These are phyloP conservation scores for Calonectria pteridis DNA, from an alignment of 2,329 filamentous ascomycete species.

Conservation along the genomic window DNA sequence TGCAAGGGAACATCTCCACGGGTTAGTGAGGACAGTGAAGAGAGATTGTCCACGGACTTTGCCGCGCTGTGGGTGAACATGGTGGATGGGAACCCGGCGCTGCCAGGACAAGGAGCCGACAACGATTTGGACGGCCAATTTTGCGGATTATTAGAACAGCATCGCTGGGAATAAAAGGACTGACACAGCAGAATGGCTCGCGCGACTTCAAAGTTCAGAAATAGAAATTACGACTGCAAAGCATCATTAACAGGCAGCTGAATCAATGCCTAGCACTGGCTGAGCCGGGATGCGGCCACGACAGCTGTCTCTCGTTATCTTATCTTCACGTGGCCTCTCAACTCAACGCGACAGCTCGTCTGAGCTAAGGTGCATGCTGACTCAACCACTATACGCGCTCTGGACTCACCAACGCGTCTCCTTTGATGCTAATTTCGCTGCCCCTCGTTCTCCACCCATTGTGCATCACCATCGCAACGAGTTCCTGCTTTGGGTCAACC, in stretches of 20 bases:
- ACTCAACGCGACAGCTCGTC: not conserved
- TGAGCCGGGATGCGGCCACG: constrained; percentile 39
- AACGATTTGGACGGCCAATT: constrained; percentile 51
- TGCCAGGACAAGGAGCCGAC: constrained; percentile 44
- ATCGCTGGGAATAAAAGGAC: constrained; percentile 54
- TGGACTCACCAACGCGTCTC: constrained; percentile 23
- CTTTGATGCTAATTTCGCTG: constrained; percentile 18
- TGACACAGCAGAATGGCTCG: constrained; percentile 29
- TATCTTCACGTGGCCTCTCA: not conserved
- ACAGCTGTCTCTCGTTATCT: constrained; percentile 24
- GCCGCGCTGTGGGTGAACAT: constrained; percentile 73
- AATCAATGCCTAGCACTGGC: constrained; percentile 32
- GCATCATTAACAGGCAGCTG: constrained; percentile 34
- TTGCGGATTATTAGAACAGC: constrained; percentile 60
- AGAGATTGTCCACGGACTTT: constrained; percentile 75
- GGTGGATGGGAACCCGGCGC: constrained; percentile 46
- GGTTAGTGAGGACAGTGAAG: constrained; percentile 63
- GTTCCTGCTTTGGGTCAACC: constrained; percentile 24
- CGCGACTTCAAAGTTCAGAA: constrained; percentile 26
- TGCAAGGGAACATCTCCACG: constrained; percentile 71
- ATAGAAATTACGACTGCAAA: constrained; percentile 34
- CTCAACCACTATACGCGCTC: constrained; percentile 18
- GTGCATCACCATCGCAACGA: constrained; percentile 35
- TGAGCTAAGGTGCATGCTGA: not conserved
- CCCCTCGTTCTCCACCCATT: constrained; percentile 43